Percentiles rank a stretch among this genome's conserved stretches.
Conservation (phyloP, 768 basidiomycete species). For the Leccinum barrowsii region DNA sequence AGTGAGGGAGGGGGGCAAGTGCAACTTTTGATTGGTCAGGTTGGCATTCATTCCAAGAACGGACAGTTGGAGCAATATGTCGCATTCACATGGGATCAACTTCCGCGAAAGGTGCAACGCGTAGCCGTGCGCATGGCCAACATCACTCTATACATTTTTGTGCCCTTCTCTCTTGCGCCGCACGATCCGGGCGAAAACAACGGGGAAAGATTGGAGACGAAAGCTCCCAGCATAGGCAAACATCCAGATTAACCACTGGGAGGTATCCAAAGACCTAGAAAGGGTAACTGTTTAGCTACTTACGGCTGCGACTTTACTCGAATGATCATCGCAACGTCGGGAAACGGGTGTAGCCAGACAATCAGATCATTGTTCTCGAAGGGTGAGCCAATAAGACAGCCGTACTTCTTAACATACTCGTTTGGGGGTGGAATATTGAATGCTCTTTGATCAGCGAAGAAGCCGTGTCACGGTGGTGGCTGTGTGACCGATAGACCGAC, state of each 20-base stretch:
- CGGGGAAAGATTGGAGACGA: slow-evolving; percentile 20
- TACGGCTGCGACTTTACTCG: slow-evolving; percentile 9
- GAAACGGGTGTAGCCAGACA: slow-evolving; percentile 7
- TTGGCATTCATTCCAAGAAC: slow-evolving; percentile 22
- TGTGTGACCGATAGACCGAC: background rate
- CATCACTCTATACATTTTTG: slow-evolving; percentile 25
- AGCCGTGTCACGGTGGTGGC: slow-evolving; percentile 5
- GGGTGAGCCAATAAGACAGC: slow-evolving; percentile 17
- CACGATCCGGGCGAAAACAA: slow-evolving; percentile 21
- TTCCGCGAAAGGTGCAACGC: slow-evolving; percentile 24
- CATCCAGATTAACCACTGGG: slow-evolving; percentile 4
- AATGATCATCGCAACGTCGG: slow-evolving; percentile 6
- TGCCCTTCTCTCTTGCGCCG: slow-evolving; percentile 28
- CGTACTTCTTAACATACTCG: slow-evolving; percentile 22
- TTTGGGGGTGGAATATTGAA: slow-evolving; percentile 11
- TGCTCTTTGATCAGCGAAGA: slow-evolving; percentile 22
- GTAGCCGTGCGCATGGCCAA: slow-evolving; percentile 8
- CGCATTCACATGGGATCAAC: slow-evolving; percentile 16
- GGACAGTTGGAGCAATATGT: slow-evolving; percentile 16
- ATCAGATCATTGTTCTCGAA: slow-evolving; percentile 15
- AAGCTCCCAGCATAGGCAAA: slow-evolving; percentile 7
- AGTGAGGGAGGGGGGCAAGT: slow-evolving; percentile 2
- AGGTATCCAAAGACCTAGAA: slow-evolving; percentile 8
- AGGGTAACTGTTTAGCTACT: slow-evolving; percentile 20
- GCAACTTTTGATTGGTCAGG: slow-evolving; percentile 13